Evolutionary conservation across 495 filamentous ascomycete species (phyloP).

Genomic region (Lasiosphaeria miniovina): DNA sequence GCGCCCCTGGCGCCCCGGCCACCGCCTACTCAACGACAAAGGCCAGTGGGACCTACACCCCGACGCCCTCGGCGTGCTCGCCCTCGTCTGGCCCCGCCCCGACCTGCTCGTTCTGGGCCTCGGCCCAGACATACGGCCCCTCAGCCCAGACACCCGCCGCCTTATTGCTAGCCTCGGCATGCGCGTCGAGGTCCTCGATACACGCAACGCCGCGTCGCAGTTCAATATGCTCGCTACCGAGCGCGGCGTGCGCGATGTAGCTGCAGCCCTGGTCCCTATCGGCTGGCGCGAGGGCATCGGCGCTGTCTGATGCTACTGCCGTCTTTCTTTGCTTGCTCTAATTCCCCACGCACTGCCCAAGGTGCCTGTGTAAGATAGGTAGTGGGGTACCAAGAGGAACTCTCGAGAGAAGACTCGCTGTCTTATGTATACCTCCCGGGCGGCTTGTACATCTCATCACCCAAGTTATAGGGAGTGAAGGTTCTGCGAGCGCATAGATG

Average conservation of each 20-base stretch:
- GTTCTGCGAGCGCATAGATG: too few species aligned
- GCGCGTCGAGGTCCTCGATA: slow-evolving; percentile 85
- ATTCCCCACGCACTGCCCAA: too few species aligned
- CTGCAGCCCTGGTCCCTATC: slow-evolving; percentile 83
- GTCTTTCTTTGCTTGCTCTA: neutral
- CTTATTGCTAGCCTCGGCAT: slow-evolving; percentile 77
- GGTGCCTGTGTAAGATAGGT: neutral
- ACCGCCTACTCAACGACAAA: slow-evolving; percentile 61
- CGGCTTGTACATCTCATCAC: too few species aligned
- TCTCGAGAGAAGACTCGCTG: too few species aligned
- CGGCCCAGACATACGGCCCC: slow-evolving; percentile 67
- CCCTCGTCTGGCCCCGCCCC: slow-evolving; percentile 83
- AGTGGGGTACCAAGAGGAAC: too few species aligned
- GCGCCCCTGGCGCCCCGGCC: slow-evolving; percentile 63
- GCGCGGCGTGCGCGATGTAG: slow-evolving; percentile 73
- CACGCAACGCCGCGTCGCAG: slow-evolving; percentile 87
- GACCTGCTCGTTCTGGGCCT: slow-evolving; percentile 88
- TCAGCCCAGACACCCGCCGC: slow-evolving; percentile 70
- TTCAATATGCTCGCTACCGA: slow-evolving; percentile 86
- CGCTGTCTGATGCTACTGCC: slow-evolving; percentile 15
- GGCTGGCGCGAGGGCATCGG: slow-evolving; percentile 66
- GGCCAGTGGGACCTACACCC: slow-evolving; percentile 75
- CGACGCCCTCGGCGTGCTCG: slow-evolving; percentile 74
- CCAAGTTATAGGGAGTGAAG: too few species aligned
- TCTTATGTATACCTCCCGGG: too few species aligned